A percentile compares a stretch with the other conserved stretches of the same genome.
phyloP scores from a whole-genome alignment of 352 stramenopile species.

The Pythium sp. region DNA sequence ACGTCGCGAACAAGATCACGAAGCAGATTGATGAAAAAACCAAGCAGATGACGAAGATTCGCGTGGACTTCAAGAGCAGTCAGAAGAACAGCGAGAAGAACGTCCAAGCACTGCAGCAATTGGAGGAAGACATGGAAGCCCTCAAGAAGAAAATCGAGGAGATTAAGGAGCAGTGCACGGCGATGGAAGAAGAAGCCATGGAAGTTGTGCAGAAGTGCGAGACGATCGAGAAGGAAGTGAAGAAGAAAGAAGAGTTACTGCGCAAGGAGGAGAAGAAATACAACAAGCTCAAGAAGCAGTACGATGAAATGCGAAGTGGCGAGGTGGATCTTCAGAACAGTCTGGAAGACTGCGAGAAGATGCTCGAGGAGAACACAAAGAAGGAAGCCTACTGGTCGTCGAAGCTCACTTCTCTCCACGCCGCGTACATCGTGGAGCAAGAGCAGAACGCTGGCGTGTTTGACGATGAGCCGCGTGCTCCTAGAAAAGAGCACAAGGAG shows the following conservation, averaged over 20 bases:
- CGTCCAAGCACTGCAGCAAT: slow-evolving; percentile 47
- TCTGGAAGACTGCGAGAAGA: slow-evolving; percentile 92
- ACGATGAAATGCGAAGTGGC: slow-evolving; percentile 86
- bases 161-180: slow-evolving; percentile 87
- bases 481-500: slow-evolving; percentile 35
- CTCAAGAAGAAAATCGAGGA: slow-evolving; percentile 73
- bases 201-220: slow-evolving; percentile 92
- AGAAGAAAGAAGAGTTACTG: slow-evolving; percentile 80
- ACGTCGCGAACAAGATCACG: slow-evolving; percentile 76
- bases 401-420: slow-evolving; percentile 70
- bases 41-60: slow-evolving; percentile 87
- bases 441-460: slow-evolving; percentile 73
- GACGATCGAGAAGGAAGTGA: slow-evolving; percentile 84
- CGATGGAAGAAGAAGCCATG: slow-evolving; percentile 92
- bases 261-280: slow-evolving; percentile 78
- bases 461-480: slow-evolving; percentile 44
- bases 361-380: slow-evolving; percentile 90
- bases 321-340: slow-evolving; percentile 94
- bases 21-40: slow-evolving; percentile 88
- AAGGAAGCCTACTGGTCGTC: slow-evolving; percentile 86
- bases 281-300: slow-evolving; percentile 86
- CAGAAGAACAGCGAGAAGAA: slow-evolving; percentile 83
- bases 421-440: slow-evolving; percentile 59
- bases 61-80: slow-evolving; percentile 79
- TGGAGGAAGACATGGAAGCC: slow-evolving; percentile 77